These are phyloP conservation scores for Comarum palustre DNA, from an alignment of 306 rosid genomes.

Conservation along the genomic window DNA sequence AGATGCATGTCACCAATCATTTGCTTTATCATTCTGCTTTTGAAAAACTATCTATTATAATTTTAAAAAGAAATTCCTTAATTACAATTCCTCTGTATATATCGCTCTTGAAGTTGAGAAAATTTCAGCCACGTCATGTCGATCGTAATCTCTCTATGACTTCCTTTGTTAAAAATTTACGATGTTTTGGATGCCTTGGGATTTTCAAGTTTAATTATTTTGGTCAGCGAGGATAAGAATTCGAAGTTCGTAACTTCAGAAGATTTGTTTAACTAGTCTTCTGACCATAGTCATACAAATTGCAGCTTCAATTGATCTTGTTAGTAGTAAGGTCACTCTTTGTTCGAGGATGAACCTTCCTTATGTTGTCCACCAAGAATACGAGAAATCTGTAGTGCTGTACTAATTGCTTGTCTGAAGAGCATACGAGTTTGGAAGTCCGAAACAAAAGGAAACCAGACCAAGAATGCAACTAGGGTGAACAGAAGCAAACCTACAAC, in stretches of 20 bases:
- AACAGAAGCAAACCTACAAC: conserved; percentile 83
- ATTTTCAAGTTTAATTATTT: too few species aligned
- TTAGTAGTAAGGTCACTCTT: conserved; percentile 42
- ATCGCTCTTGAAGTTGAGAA: too few species aligned
- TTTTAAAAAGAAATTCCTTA: not conserved
- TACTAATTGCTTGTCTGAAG: too few species aligned
- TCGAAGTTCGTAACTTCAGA: too few species aligned
- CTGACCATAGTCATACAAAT: not conserved
- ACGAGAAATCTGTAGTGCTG: conserved; percentile 96
- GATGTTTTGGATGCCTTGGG: too few species aligned
- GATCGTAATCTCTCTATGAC: too few species aligned
- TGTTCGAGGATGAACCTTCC: conserved; percentile 76
- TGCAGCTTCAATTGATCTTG: not conserved
- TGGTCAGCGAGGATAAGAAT: too few species aligned
- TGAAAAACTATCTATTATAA: not conserved
- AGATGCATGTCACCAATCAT: conserved; percentile 26
- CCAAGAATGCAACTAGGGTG: conserved; percentile 87
- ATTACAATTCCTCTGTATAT: not conserved
- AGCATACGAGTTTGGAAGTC: conserved; percentile 98
- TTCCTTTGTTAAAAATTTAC: too few species aligned
- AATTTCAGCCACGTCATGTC: too few species aligned
- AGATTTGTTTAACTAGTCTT: not conserved
- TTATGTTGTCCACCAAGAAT: conserved; percentile 93
- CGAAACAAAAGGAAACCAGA: conserved; percentile 96
- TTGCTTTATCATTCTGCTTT: conserved; percentile 11